Percentiles rank a stretch among this genome's conserved stretches.
Conservation (phyloP, 2,329 filamentous ascomycete genomes). For the Ascochyta koolunga region DNA sequence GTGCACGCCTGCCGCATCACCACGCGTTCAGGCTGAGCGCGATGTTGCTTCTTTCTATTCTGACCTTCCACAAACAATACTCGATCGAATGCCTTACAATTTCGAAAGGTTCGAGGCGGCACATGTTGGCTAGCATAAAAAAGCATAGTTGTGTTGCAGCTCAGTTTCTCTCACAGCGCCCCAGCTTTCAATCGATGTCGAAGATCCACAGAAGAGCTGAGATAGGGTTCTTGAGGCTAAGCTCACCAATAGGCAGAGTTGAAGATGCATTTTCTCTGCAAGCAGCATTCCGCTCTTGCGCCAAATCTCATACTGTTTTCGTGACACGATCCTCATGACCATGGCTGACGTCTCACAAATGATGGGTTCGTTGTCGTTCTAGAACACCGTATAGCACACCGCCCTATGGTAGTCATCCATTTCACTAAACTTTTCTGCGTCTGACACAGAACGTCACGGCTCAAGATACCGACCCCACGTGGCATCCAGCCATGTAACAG, state of each 20-base stretch:
- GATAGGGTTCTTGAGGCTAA: background rate
- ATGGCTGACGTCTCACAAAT: background rate
- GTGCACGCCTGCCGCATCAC: background rate
- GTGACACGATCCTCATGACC: background rate
- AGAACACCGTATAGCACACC: background rate
- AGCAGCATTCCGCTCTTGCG: background rate
- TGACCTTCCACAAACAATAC: background rate
- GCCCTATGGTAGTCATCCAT: background rate
- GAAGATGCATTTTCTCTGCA: background rate
- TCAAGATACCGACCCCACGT: constrained; percentile 15
- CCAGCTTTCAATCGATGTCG: no score
- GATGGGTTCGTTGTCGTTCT: background rate
- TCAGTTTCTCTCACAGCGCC: no score
- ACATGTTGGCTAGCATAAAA: no score
- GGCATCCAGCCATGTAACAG: constrained; percentile 28
- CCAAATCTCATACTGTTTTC: background rate
- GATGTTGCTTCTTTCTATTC: background rate
- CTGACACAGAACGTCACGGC: constrained; percentile 20
- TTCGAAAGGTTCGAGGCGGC: background rate
- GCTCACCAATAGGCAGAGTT: background rate
- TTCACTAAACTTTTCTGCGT: background rate
- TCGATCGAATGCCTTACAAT: background rate
- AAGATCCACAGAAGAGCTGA: no score
- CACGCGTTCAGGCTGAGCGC: background rate
- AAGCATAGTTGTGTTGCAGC: no score